phyloP scores from a whole-genome alignment of 2,329 filamentous ascomycete genomes.

The Exophiala dermatitidis region DNA sequence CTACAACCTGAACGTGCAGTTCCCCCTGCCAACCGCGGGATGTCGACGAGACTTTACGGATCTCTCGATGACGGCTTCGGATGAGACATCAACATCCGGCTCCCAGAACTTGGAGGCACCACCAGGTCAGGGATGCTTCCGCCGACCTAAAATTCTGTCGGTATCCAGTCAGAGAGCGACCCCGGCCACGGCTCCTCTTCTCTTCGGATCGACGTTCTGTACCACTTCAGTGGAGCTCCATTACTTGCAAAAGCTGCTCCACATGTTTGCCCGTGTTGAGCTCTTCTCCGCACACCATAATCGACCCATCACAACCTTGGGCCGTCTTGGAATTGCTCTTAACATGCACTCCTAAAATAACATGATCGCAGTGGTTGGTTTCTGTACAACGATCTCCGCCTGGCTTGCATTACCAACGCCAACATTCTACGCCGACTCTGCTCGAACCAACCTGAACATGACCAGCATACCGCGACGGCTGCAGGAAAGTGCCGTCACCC shows the following conservation, averaged over 20 bases:
- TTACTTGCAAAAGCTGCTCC: not conserved
- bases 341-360: too few species aligned
- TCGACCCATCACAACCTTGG: not conserved
- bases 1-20: too few species aligned
- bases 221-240: not conserved
- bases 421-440: too few species aligned
- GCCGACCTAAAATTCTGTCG: not conserved
- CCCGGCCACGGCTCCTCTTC: not conserved
- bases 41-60: not conserved
- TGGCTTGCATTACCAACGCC: too few species aligned
- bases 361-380: too few species aligned
- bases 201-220: conserved; percentile 1
- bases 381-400: too few species aligned
- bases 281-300: not conserved
- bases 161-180: conserved; percentile 4
- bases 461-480: too few species aligned
- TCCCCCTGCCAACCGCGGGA: too few species aligned
- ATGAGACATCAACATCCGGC: not conserved
- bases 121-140: not conserved
- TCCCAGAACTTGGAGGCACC: not conserved
- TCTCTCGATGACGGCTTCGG: not conserved
- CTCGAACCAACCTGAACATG: too few species aligned
- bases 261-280: not conserved
- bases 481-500: too few species aligned
- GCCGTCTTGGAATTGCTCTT: not conserved